Percentiles rank a stretch among this genome's conserved stretches.
Conservation (phyloP, 2,329 filamentous ascomycete genomes). For the Fusarium metavorans region DNA sequence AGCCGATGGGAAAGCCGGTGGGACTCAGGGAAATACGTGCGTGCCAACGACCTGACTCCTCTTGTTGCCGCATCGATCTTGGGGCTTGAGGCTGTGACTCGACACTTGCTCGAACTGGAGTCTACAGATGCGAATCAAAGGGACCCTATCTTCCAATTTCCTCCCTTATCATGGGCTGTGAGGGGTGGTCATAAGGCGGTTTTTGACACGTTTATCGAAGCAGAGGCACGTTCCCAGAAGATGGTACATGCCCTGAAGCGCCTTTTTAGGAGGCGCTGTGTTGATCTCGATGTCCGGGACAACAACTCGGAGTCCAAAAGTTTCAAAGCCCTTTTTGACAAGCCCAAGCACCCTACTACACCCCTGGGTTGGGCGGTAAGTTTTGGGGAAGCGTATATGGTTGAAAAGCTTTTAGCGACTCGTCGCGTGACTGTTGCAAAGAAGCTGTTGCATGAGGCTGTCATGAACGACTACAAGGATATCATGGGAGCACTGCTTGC, state of each 20-base stretch:
- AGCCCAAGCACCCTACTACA: not conserved
- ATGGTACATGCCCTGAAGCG: not conserved
- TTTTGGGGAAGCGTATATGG: not conserved
- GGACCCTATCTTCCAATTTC: not conserved
- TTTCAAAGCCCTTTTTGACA: too few relatives aligned
- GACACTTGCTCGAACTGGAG: not conserved
- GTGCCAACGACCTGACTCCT: not conserved
- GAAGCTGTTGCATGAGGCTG: not conserved
- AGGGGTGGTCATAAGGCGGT: not conserved
- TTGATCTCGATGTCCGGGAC: not conserved
- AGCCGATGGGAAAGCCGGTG: too few relatives aligned
- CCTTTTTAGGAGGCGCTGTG: not conserved
- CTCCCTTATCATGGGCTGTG: not conserved
- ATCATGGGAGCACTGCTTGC: not conserved
- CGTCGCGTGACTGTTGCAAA: not conserved
- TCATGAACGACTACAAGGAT: not conserved
- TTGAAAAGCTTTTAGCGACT: not conserved
- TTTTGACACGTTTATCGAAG: not conserved
- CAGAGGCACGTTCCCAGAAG: not conserved
- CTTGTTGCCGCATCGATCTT: not conserved
- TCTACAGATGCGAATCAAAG: not conserved
- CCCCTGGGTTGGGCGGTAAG: not conserved
- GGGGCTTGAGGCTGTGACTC: not conserved
- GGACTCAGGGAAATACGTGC: rapidly evolving
- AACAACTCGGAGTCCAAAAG: not conserved